These are phyloP conservation scores for Zymoseptoria ardabiliae DNA, from an alignment of 2,329 filamentous ascomycete species.

Conservation along the genomic window DNA sequence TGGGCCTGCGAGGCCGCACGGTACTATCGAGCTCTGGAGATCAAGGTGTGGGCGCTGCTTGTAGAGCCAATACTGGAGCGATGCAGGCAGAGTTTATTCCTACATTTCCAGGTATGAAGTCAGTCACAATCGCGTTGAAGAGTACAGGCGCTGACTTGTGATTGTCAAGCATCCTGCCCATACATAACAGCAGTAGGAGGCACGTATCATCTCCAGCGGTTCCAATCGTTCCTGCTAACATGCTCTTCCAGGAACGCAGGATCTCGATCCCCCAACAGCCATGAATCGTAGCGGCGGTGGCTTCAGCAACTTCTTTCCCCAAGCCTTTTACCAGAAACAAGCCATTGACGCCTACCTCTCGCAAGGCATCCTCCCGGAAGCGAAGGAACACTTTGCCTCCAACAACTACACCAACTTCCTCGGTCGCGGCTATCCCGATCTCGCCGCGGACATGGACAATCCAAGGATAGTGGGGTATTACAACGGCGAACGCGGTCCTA, in stretches of 20 bases:
- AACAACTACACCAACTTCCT: conserved; percentile 16
- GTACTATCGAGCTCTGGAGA: conserved; percentile 48
- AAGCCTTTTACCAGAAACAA: conserved; percentile 37
- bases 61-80: conserved; percentile 37
- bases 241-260: conserved; percentile 5
- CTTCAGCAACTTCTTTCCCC: conserved; percentile 38
- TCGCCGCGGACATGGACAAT: conserved; percentile 41
- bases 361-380: conserved; percentile 8
- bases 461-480: conserved; percentile 22
- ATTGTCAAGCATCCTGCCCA: conserved; percentile 39
- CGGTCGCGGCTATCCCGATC: conserved; percentile 39
- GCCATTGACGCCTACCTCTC: conserved; percentile 26
- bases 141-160: conserved; percentile 2
- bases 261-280: conserved; percentile 33
- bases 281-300: conserved; percentile 30
- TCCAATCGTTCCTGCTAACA: too few species aligned
- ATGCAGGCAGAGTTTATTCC: conserved; percentile 36
- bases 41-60: conserved; percentile 45
- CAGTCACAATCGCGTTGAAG: conserved; percentile 1
- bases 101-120: conserved; percentile 31
- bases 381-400: conserved; percentile 15
- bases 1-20: neutral
- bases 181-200: conserved; percentile 42
- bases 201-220: conserved; percentile 17
- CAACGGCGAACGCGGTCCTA: conserved; percentile 31